Conservation (phyloP, 306 rosid species). For the Cyclanthera cordifolia region DNA sequence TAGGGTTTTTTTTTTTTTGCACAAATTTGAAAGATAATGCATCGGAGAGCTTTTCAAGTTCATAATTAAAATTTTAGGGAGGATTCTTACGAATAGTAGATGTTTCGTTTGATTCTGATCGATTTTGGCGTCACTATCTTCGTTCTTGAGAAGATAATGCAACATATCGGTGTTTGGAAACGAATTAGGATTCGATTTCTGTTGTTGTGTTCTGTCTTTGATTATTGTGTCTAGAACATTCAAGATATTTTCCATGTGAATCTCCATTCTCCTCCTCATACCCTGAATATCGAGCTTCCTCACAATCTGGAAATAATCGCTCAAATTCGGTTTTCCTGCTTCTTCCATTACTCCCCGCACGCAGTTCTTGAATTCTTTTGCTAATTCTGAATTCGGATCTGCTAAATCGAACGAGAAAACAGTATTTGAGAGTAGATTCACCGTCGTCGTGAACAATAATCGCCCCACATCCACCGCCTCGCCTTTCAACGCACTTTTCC, state of each 20-base stretch:
- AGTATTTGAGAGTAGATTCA: conserved; percentile 31
- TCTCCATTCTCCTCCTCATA: neutral
- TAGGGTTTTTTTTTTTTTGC: neutral
- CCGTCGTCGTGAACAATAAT: conserved; percentile 17
- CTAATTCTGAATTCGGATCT: conserved; percentile 21
- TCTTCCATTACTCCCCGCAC: conserved; percentile 5
- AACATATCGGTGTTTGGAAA: conserved; percentile 11
- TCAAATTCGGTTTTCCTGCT: conserved; percentile 15
- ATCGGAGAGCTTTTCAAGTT: neutral
- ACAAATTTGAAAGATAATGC: neutral
- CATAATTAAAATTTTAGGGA: neutral
- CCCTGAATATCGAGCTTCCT: conserved; percentile 9
- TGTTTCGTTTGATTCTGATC: neutral
- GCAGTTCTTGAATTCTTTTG: conserved; percentile 20
- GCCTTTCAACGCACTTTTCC: conserved; percentile 2
- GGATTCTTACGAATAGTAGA: neutral
- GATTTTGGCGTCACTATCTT: neutral
- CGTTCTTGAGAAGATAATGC: neutral
- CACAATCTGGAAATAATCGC: conserved; percentile 14
- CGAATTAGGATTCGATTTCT: neutral
- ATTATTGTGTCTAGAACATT: conserved; percentile 1
- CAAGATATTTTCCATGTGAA: conserved; percentile 3
- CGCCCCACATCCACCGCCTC: conserved; percentile 25
- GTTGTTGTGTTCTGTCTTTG: neutral
- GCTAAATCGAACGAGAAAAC: conserved; percentile 33